Evolutionary conservation across 2,329 filamentous ascomycete species (phyloP), one percentile per base, ranked within the genome.

Genomic region (Bisporella sp.): DNA sequence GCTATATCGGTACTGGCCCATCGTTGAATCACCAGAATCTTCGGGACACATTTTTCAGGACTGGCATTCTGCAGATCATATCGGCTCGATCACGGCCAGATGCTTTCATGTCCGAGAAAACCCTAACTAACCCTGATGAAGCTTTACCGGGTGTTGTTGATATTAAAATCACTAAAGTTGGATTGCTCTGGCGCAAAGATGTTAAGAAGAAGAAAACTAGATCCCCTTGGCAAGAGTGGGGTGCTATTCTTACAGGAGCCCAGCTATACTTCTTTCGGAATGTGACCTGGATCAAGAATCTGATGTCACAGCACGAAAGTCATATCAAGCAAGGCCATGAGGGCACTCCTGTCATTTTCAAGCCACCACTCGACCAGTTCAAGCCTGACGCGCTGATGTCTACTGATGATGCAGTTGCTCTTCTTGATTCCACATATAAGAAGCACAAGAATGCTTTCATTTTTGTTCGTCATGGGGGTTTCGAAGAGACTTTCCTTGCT

Each of bases 181-280:
- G 93, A 4, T 73, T 96, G 1, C 68, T 99, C 32, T 99, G 93
- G 93, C 83, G 93, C 42, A 99, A 99, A 66, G 90, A 96, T 57
- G 73, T 78, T 1, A 96, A 95, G 71, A 96, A 92, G 70, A 92
- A 93, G 71, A 95, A 95, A 68, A 86, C 90, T 1, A 81, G 92
- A 41, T 96, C 92, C 8, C 92, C 93, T 1, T 99, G 93, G 93
- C 92, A 96, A 65, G 93, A 99, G 75, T 99, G 93, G 93, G 93
- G 93, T 47, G 93, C 90, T 29, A 87, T 99, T 52, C 77, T 99
- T 31, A 99, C 93, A 1, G 89, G 92, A n/a, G 95, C 93, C 5
- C 92, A 96, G 63, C 78, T 99, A 6, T 99, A 96, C 67, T 89
- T 99, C 68, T 99, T 97, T 72, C 85, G 89, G 51, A 96, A 97